A percentile compares a stretch with the other conserved stretches of the same genome.
phyloP scores from a whole-genome alignment of 2,329 filamentous ascomycete species.

The Microcyclosporella mali region DNA sequence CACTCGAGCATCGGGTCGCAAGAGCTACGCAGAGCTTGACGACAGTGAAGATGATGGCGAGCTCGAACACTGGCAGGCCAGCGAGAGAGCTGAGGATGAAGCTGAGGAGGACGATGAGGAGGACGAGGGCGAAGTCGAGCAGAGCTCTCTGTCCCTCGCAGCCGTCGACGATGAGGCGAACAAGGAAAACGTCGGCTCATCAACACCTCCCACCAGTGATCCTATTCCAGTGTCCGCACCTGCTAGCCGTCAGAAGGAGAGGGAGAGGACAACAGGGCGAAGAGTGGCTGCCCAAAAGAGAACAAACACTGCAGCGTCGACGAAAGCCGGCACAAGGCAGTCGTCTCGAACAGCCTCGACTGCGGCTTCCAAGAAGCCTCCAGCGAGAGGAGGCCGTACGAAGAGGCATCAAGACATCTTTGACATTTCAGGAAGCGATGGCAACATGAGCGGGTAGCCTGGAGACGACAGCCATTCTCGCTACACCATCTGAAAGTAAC shows the following conservation, averaged over 20 bases:
- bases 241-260: constrained; percentile 1
- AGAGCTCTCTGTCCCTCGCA: constrained; percentile 11
- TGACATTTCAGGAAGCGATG: constrained; percentile 19
- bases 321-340: not conserved
- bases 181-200: constrained; percentile 21
- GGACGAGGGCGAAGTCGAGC: constrained; percentile 19
- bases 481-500: no score
- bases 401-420: constrained; percentile 22
- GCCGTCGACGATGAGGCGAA: constrained; percentile 22
- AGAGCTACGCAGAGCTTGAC: constrained; percentile 42
- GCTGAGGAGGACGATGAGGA: constrained; percentile 21
- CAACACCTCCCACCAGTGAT: constrained; percentile 28
- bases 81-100: constrained; percentile 17
- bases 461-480: no score
- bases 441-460: constrained; percentile 7
- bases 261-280: constrained; percentile 1
- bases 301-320: not conserved
- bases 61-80: constrained; percentile 27
- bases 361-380: constrained; percentile 13
- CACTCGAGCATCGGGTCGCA: constrained; percentile 33
- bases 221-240: constrained; percentile 10
- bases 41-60: constrained; percentile 39
- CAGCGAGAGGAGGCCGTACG: constrained; percentile 13
- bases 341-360: not conserved
- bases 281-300: constrained; percentile 13